phyloP scores from a whole-genome alignment of 139 green algal species.

The Chlorella sp. region DNA sequence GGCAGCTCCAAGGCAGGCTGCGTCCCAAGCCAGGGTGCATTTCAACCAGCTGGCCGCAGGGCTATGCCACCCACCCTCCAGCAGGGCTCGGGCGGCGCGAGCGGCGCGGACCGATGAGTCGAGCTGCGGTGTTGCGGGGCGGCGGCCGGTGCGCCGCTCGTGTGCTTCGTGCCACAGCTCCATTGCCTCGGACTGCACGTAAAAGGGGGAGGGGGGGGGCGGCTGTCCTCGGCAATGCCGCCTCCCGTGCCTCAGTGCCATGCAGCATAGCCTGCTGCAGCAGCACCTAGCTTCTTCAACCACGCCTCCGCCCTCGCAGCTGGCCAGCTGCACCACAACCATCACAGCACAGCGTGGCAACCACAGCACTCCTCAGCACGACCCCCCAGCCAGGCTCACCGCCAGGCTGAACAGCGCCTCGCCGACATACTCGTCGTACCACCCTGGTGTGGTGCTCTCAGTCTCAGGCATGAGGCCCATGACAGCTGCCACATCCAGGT shows the following conservation, averaged over 20 bases:
- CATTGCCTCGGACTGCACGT: slow-evolving; percentile 30
- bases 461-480: slow-evolving; percentile 44
- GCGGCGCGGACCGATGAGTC: slow-evolving; percentile 13
- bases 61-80: no score
- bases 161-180: slow-evolving; percentile 13
- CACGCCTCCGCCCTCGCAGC: no score
- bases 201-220: no score
- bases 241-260: background rate
- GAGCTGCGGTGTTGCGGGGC: slow-evolving; percentile 13
- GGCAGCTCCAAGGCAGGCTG: no score
- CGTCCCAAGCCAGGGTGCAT: no score
- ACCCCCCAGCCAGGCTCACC: no score
- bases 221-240: no score
- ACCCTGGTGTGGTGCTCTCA: background rate
- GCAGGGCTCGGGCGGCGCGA: background rate
- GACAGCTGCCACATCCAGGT: slow-evolving; percentile 45
- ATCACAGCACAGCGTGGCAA: no score
- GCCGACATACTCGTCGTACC: slow-evolving; percentile 29
- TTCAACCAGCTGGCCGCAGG: no score
- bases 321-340: background rate
- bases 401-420: slow-evolving; percentile 25
- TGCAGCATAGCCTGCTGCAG: background rate
- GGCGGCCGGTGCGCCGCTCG: slow-evolving; percentile 17
- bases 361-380: no score
- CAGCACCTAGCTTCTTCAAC: background rate